A percentile compares a stretch with the other conserved stretches of the same genome.
Conservation (phyloP, 495 filamentous ascomycete genomes). For the Talaromyces trachyspermus region DNA sequence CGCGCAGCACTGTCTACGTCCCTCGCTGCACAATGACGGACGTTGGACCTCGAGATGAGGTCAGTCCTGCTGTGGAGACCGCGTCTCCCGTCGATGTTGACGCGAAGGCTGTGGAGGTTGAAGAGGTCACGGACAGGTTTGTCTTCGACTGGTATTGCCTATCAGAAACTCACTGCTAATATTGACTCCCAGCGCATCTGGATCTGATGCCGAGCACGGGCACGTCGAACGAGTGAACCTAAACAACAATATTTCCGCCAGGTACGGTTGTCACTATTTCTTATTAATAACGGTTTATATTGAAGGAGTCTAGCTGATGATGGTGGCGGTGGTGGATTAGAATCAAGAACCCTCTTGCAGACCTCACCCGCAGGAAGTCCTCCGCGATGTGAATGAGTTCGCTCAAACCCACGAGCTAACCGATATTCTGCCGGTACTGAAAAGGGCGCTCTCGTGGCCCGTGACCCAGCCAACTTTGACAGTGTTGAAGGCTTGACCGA, state of each 20-base stretch:
- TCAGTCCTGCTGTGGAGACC: not conserved
- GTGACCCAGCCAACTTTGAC: slow-evolving; percentile 49
- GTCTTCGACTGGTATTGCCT: too few relatives aligned
- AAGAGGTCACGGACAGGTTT: not conserved
- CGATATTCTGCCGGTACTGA: slow-evolving; percentile 41
- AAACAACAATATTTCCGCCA: slow-evolving; percentile 43
- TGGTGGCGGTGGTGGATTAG: slow-evolving; percentile 20
- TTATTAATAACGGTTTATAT: not conserved
- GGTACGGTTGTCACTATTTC: slow-evolving; percentile 24
- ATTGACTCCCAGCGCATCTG: not conserved
- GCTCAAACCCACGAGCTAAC: slow-evolving; percentile 36
- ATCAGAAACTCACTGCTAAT: not conserved
- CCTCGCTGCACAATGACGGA: not conserved
- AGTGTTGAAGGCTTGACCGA: slow-evolving; percentile 49
- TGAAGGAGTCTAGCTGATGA: not conserved
- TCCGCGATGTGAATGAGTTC: slow-evolving; percentile 51
- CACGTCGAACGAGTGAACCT: slow-evolving; percentile 36
- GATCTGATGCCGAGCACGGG: slow-evolving; percentile 14
- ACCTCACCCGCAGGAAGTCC: slow-evolving; percentile 41
- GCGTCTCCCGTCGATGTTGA: not conserved
- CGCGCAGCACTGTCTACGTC: not conserved
- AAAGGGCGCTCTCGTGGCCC: slow-evolving; percentile 60
- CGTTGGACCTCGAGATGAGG: not conserved
- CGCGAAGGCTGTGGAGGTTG: not conserved
- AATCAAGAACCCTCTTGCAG: slow-evolving; percentile 57